Evolutionary conservation across 2,329 filamentous ascomycete species (phyloP), one percentile per base, ranked within the genome.

Genomic region (Aspergillus novofumigatus): DNA sequence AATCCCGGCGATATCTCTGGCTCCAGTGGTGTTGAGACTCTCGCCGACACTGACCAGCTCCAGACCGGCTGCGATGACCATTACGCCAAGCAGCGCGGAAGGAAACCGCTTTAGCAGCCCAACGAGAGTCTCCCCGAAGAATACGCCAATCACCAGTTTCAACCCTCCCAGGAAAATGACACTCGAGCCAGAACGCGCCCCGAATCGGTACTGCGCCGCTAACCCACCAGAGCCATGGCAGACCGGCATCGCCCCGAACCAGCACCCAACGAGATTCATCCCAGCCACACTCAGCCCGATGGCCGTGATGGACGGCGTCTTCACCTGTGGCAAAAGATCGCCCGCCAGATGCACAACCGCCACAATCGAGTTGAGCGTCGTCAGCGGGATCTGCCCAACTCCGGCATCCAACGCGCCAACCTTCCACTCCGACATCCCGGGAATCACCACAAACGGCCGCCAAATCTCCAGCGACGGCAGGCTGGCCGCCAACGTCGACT

Each of bases 201-300:
- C 93, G 65, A 97, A 97, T 4, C 91, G 86, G 72, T 91, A 91
- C 71, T 97, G 93, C 0, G 89, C 94, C 4, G 94, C 94, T 0
- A 97, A 79, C 0, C 93, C 93, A 2, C 93, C 93, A 0, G 91
- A 91, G 4, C 93, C 93, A 70, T 97, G 94, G 69, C 94, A 97
- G 3, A 94, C 86, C 3, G 93, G 94, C 94, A 97, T 97, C 4
- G 89, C 89, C 50, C 92, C 92, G 67, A 96, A 95, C 90, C 91
- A 96, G 67, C 90, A 92, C 17, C 89, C 89, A 1, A 89, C 72
- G 3, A 97, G 77, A 70, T 97, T 97, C 85, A 96, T 95, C 1
- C 80, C 67, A 0, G 88, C 87, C 3, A 97, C 90, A 54, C 91
- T 96, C 58, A 92, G 72, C 1, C 92, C 93, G 29, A 97, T 80